These are phyloP conservation scores for Corylus avellana DNA, from an alignment of 306 rosid species.

Conservation along the genomic window DNA sequence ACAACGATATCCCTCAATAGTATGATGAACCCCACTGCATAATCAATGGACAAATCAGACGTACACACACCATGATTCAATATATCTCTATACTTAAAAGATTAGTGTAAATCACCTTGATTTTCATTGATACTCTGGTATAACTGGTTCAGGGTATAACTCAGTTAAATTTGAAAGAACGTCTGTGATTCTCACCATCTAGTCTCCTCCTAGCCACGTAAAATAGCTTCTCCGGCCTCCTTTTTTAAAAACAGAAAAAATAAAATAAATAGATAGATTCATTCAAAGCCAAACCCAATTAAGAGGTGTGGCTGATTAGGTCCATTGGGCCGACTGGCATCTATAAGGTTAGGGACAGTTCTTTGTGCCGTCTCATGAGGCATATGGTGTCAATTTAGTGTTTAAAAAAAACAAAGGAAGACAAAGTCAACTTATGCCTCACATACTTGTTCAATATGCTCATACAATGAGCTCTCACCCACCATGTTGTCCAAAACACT, in stretches of 20 bases:
- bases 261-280: too few species aligned
- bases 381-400: background rate
- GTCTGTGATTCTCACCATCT: too few species aligned
- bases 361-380: background rate
- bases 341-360: background rate
- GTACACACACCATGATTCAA: background rate
- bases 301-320: background rate
- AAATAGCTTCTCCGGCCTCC: too few species aligned
- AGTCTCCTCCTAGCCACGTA: too few species aligned
- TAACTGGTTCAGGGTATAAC: too few species aligned
- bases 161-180: too few species aligned
- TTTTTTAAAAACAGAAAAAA: too few species aligned
- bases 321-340: background rate
- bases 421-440: conserved; percentile 32
- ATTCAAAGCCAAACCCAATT: too few species aligned
- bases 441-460: conserved; percentile 32
- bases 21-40: too few species aligned
- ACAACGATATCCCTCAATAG: background rate
- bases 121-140: too few species aligned
- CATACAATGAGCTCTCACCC: conserved; percentile 36
- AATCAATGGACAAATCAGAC: background rate
- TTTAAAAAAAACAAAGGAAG: background rate
- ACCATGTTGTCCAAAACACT: conserved; percentile 15
- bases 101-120: too few species aligned
- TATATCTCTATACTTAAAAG: too few species aligned